Evolutionary conservation across 805 yeast species (phyloP).

Genomic region (Zygotorulaspora danielsina): DNA sequence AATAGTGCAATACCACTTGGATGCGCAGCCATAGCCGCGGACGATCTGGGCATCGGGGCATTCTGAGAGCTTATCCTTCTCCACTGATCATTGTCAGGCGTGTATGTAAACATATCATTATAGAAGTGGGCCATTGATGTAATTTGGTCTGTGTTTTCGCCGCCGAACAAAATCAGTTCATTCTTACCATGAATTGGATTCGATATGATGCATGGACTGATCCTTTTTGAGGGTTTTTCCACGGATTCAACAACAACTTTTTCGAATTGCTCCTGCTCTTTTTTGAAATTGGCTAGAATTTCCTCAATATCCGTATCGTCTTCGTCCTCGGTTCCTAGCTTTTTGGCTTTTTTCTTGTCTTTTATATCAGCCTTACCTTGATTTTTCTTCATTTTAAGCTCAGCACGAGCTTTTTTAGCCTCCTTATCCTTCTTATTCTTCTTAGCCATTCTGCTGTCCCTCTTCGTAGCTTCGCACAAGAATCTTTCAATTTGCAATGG

Average conservation of each 20-base stretch:
- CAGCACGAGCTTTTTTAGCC: slow-evolving; percentile 83
- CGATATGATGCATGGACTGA: slow-evolving; percentile 71
- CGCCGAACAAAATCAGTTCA: slow-evolving; percentile 85
- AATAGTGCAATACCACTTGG: slow-evolving; percentile 80
- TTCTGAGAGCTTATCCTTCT: slow-evolving; percentile 72
- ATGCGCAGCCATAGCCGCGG: slow-evolving; percentile 90
- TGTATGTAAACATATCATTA: slow-evolving; percentile 73
- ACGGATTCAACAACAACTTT: slow-evolving; percentile 60
- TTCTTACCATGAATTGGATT: slow-evolving; percentile 69
- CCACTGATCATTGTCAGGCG: slow-evolving; percentile 79
- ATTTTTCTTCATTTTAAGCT: slow-evolving; percentile 75
- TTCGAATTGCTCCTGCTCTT: slow-evolving; percentile 74
- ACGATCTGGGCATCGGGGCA: slow-evolving; percentile 86
- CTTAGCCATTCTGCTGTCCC: slow-evolving; percentile 63
- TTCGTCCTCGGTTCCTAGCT: slow-evolving; percentile 69
- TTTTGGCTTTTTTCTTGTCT: slow-evolving; percentile 68
- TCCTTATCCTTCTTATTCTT: slow-evolving; percentile 82
- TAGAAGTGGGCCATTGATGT: slow-evolving; percentile 58
- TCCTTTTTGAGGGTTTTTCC: slow-evolving; percentile 59
- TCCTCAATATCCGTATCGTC: slow-evolving; percentile 86
- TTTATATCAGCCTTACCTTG: slow-evolving; percentile 68
- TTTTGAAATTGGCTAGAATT: slow-evolving; percentile 68
- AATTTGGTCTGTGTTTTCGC: slow-evolving; percentile 57
- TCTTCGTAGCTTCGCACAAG: too few relatives aligned
- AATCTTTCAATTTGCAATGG: too few relatives aligned